Evolutionary conservation across 768 basidiomycete genomes (phyloP), one percentile per base, ranked within the genome.

Genomic region (Pulveroboletus ravenelii): DNA sequence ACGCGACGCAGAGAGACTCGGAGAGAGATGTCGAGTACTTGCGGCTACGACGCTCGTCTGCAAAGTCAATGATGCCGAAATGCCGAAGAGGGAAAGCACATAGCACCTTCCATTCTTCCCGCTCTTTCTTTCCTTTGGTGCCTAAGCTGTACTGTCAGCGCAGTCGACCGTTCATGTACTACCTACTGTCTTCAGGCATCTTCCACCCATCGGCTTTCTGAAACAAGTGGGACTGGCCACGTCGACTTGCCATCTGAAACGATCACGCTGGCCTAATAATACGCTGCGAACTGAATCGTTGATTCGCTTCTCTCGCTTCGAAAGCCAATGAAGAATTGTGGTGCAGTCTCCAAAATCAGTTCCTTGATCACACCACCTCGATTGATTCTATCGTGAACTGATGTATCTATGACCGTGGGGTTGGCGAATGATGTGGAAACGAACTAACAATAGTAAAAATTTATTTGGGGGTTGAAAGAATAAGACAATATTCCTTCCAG

Each of bases 341-440:
- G 13, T 36, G 42, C n/a, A 32, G 45, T 34, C 55, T 42, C 55
- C 25, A 38, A 35, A 34, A n/a, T 15, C 50, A 34, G 32, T 20
- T 54, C 31, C 49, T 41, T 37, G 40, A 43, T 55, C 44, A 62
- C 61, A 52, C 50, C 12, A 29, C 47, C 37, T 27, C 31, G 38
- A 35, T 35, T 2, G 15, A 27, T 38, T 36, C 23, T 40, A 23
- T 34, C 17, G 10, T 40, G 54, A 7, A 31, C 17, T 15, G 25
- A 41, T 44, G 31, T 54, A 46, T 55, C 17, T 27, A 27, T 27
- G 25, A 47, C 41, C 36, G 47, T 41, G 52, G 32, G 31, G 30
- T 10, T 17, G 41, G 45, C 5, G 17, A 30, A 37, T 32, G 30
- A n/a, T 39, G 36, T 40, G 36, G 51, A 15, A 58, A 48, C 39